Percentiles rank a stretch among this genome's conserved stretches.
These are phyloP conservation scores for Phellinidium pouzarii DNA, from an alignment of 1,284 basidiomycete species.

Conservation along the genomic window DNA sequence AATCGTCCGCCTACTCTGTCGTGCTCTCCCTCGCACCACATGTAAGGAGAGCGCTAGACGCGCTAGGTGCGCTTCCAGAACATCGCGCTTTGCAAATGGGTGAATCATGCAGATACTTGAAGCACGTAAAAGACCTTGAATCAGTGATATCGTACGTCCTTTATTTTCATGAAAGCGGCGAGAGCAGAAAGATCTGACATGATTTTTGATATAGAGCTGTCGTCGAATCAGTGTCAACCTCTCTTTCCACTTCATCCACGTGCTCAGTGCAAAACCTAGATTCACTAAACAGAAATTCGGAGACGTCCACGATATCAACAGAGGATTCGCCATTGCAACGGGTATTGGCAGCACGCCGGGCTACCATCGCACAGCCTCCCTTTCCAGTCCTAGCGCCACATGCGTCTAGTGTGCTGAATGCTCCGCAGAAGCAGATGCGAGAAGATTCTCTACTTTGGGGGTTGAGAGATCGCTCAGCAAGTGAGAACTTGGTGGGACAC, in stretches of 20 bases:
- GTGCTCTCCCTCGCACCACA: conserved; percentile 15
- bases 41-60: conserved; percentile 12
- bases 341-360: conserved; percentile 9
- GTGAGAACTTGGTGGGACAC: neutral
- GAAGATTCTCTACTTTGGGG: neutral
- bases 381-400: neutral
- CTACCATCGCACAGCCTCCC: neutral
- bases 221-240: conserved; percentile 9
- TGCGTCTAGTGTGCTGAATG: neutral
- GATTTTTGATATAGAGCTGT: conserved; percentile 4
- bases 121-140: conserved; percentile 6
- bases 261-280: neutral
- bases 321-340: conserved; percentile 11
- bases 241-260: conserved; percentile 8
- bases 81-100: conserved; percentile 3
- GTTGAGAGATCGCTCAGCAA: neutral
- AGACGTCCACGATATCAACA: neutral
- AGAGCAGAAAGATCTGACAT: neutral
- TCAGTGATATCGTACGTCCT: conserved; percentile 11
- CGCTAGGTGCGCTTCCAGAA: conserved; percentile 11
- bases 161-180: neutral
- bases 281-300: neutral
- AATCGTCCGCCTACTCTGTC: conserved; percentile 10
- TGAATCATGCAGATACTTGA: conserved; percentile 4
- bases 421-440: neutral